phyloP scores from a whole-genome alignment of 1,284 basidiomycete species.

The Cutaneotrichosporon sp. region DNA sequence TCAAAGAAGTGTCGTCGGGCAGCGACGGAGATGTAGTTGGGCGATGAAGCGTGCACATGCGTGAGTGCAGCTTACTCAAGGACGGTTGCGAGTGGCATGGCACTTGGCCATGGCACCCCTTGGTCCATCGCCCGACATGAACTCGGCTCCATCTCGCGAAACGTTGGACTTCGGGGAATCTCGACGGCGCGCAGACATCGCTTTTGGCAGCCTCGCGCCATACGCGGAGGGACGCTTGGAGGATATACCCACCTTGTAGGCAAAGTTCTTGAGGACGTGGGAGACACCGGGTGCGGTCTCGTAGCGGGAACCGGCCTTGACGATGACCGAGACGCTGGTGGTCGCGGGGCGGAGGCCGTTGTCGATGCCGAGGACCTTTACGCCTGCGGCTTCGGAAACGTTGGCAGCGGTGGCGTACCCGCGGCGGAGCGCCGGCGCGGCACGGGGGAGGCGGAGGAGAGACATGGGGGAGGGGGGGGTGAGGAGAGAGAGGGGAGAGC shows the following conservation, averaged over 20 bases:
- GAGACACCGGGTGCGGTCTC: constrained; percentile 81
- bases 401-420: constrained; percentile 54
- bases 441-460: constrained; percentile 21
- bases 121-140: too few species aligned
- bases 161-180: too few species aligned
- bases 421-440: constrained; percentile 20
- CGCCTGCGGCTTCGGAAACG: constrained; percentile 66
- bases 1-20: too few species aligned
- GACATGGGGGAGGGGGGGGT: constrained; percentile 17
- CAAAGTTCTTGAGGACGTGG: constrained; percentile 89
- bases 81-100: too few species aligned
- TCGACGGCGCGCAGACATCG: too few species aligned
- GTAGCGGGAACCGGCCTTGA: constrained; percentile 84
- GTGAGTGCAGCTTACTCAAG: too few species aligned
- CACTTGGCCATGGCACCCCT: too few species aligned
- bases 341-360: constrained; percentile 64
- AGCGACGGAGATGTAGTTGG: too few species aligned
- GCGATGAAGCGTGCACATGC: too few species aligned
- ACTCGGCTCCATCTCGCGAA: too few species aligned
- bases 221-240: too few species aligned
- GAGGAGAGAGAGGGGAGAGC: constrained; percentile 8
- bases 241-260: constrained; percentile 85
- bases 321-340: constrained; percentile 75
- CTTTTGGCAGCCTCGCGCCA: too few species aligned
- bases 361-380: constrained; percentile 80